phyloP scores from a whole-genome alignment of 192 early-diverging fungal species.

The Diversispora eburnea region DNA sequence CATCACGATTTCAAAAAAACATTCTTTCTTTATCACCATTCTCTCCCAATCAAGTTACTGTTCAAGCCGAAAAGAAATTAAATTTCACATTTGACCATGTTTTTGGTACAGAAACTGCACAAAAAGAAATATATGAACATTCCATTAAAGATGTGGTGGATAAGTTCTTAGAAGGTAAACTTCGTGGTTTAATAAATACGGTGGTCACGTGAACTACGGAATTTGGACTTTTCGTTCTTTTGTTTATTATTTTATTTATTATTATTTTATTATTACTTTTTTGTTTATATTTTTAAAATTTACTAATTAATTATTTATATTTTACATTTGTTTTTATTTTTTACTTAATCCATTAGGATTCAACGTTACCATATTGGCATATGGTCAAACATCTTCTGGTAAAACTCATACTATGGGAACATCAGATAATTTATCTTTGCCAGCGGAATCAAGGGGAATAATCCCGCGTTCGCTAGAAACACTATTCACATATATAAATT shows the following conservation, averaged over 20 bases:
- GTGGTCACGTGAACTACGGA: not conserved
- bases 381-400: conserved; percentile 92
- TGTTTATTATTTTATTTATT: too few species aligned
- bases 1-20: conserved; percentile 21
- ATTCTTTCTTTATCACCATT: not conserved
- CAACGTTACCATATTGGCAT: conserved; percentile 92
- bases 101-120: conserved; percentile 57
- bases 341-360: conserved; percentile 54
- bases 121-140: conserved; percentile 56
- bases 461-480: conserved; percentile 68
- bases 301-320: conserved; percentile 16
- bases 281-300: too few species aligned
- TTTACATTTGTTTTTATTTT: conserved; percentile 15
- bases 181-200: not conserved
- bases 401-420: conserved; percentile 98
- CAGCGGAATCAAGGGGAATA: conserved; percentile 50
- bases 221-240: too few species aligned
- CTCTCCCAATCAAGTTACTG: conserved; percentile 18
- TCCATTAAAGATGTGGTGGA: conserved; percentile 45
- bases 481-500: conserved; percentile 51
- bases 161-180: conserved; percentile 48
- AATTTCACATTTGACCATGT: conserved; percentile 65
- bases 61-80: conserved; percentile 25
- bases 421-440: conserved; percentile 34
- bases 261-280: too few species aligned